Base-by-base conservation (phyloP, 305 asterid genomes). In the Solanum hybrid region DNA sequence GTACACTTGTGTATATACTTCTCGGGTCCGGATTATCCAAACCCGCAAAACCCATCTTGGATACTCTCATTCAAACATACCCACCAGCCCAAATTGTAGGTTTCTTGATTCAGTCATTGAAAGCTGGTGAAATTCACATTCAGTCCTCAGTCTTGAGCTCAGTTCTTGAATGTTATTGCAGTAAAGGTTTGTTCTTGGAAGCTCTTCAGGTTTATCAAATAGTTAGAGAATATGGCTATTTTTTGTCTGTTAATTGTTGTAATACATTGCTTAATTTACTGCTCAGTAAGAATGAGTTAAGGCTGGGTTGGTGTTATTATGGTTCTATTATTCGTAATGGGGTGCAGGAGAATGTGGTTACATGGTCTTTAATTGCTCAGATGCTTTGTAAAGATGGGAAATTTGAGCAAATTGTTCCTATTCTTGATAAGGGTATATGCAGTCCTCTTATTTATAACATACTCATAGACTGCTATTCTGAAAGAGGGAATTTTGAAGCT, bases 401-500 rank as follows among this genome's bases (percentile, higher is more conserved):
- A 86, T 92, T 94, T 83, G 95, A 92, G 93, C 91, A 93, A 86
- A 90, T 95, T 86, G 61, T 87, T 34, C 90, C 82, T 91, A 90
- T 96, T 91, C 90, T 95, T 14, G 94, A 92, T 10, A 77, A 91
- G 93, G 96, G 96, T 76, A 78, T 95, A 18, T 51, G 88, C 11
- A 90, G 83, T 57, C 67, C 88, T 73, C 92, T 86, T 81, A 88
- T 94, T 90, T 95, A 93, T 14, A 92, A 92, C 92, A 64, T 95
- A 74, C 81, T 95, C 31, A 93, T 96, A 81, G 96, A 93, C 81
- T 91, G 94, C 40, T 92, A 92, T 87, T 89, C 96, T 90, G 87
- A 91, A 87, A 94, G 92, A 92, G 98, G 98, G 86, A 91, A 95
- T 78, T 95, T 96, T 92, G 95, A 89, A 57, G 92, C 93, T 91